A percentile compares a stretch with the other conserved stretches of the same genome.
Conservation (phyloP, 2,329 filamentous ascomycete genomes). For the Fusarium sp. region DNA sequence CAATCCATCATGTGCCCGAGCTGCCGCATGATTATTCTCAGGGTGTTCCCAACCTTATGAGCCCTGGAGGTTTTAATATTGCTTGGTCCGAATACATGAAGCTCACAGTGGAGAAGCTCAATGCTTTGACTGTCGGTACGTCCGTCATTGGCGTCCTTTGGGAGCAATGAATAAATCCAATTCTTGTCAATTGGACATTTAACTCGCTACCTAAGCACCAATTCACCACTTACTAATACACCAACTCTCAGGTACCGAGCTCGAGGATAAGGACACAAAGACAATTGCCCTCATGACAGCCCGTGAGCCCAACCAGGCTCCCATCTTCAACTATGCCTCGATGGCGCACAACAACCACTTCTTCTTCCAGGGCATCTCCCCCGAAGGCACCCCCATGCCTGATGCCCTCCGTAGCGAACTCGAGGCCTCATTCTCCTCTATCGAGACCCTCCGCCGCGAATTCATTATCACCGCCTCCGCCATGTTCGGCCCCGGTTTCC, state of each 20-base stretch:
- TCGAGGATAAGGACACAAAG: conserved; percentile 72
- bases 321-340: conserved; percentile 94
- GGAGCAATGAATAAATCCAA: conserved; percentile 16
- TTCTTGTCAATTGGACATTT: conserved; percentile 8
- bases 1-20: conserved; percentile 62
- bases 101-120: conserved; percentile 80
- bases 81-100: conserved; percentile 88
- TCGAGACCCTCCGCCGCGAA: conserved; percentile 84
- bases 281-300: conserved; percentile 80
- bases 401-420: conserved; percentile 70
- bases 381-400: conserved; percentile 66
- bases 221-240: conserved; percentile 26
- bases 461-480: conserved; percentile 83
- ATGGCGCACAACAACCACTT: conserved; percentile 94
- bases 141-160: conserved; percentile 28
- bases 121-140: conserved; percentile 78
- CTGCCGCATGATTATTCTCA: conserved; percentile 62
- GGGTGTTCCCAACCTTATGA: conserved; percentile 78
- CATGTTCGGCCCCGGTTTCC: conserved; percentile 98
- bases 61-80: conserved; percentile 75
- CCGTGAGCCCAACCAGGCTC: conserved; percentile 81
- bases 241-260: conserved; percentile 68
- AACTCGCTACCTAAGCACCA: not conserved
- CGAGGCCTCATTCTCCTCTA: conserved; percentile 79
- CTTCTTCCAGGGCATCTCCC: conserved; percentile 75